These are phyloP conservation scores for Tetrahymena borealis DNA, from an alignment of 73 alveolate species.

Conservation along the genomic window DNA sequence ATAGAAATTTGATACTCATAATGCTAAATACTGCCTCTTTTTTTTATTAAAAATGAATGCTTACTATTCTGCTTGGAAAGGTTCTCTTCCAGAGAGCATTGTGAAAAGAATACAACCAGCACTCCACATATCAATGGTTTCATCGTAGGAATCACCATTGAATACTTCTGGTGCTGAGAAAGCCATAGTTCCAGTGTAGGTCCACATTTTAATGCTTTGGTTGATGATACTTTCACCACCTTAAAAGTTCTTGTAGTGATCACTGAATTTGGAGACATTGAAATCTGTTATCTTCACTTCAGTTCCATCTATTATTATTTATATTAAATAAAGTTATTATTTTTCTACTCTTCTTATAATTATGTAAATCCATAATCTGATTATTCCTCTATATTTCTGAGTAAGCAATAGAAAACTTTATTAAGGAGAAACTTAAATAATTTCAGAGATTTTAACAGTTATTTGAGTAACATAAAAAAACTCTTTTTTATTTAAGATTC, in stretches of 20 bases:
- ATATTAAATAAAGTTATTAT: not conserved
- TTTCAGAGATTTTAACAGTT: too few species aligned
- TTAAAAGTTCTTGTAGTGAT: slow-evolving; percentile 19
- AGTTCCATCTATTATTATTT: slow-evolving; percentile 6
- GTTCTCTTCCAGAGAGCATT: slow-evolving; percentile 31
- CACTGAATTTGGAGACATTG: slow-evolving; percentile 38
- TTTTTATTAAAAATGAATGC: not conserved
- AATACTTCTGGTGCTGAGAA: slow-evolving; percentile 41
- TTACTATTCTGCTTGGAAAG: slow-evolving; percentile 31
- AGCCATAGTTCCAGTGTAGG: slow-evolving; percentile 34
- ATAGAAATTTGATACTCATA: too few species aligned
- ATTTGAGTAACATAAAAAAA: too few species aligned
- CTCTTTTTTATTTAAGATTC: too few species aligned
- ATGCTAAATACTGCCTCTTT: too few species aligned
- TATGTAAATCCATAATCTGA: too few species aligned
- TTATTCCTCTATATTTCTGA: too few species aligned
- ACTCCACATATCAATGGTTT: slow-evolving; percentile 40
- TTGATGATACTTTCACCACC: slow-evolving; percentile 1
- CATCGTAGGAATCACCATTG: slow-evolving; percentile 21
- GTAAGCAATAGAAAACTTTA: too few species aligned
- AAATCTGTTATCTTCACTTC: slow-evolving; percentile 24
- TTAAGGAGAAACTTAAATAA: too few species aligned
- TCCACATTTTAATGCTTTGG: slow-evolving; percentile 29
- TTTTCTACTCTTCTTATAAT: too few species aligned
- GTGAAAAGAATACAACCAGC: slow-evolving; percentile 27